Evolutionary conservation across 371 early-diverging fungal genomes (phyloP), one percentile per base, ranked within the genome.

Genomic region (Lichtheimia ramosa): DNA sequence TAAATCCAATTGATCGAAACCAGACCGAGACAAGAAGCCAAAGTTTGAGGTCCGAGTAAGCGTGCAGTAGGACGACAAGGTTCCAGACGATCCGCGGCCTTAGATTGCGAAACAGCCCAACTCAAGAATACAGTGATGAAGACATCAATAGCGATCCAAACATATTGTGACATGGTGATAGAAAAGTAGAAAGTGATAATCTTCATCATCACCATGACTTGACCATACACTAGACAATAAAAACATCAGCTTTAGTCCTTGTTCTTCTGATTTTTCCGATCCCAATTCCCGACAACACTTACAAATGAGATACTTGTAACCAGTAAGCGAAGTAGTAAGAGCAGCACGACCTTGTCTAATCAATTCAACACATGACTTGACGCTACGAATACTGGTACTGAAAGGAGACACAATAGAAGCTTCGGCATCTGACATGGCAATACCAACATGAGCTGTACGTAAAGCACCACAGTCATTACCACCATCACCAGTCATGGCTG

Each of bases 401-500:
- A 96, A 97, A 21, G 90, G 91, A 7, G 94, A 84, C 10, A 92
- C 94, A 15, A 96, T 85, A 16, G 88, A 91, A 0, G 92, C 87
- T 54, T 86, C 86, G 7, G 86, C 74, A 42, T 81, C 85, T 1
- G 91, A 89, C 61, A 97, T 87, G 1, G 98, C 94, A 48, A 99
- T 91, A 13, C 99, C 99, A 6, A 99, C 87, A 64, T 97, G 90
- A 3, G 97, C 90, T 25, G 90, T 88, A 0, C 93, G 92, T 24
- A 99, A 73, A 3, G 98, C 97, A 12, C 96, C 96, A 28, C 95
- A 94, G 69, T 99, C 99, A 65, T 99, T 99, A 62, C 97, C 94
- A 25, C 99, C 99, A 76, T 99, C 99, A 20, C 99, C 99, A 40
- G 95, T 88, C 95, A 98, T 95, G 24, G 95, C 97, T 4, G 96